Base-by-base conservation (phyloP, 2,329 filamentous ascomycete genomes). In the Neopestalotiopsis sp. region DNA sequence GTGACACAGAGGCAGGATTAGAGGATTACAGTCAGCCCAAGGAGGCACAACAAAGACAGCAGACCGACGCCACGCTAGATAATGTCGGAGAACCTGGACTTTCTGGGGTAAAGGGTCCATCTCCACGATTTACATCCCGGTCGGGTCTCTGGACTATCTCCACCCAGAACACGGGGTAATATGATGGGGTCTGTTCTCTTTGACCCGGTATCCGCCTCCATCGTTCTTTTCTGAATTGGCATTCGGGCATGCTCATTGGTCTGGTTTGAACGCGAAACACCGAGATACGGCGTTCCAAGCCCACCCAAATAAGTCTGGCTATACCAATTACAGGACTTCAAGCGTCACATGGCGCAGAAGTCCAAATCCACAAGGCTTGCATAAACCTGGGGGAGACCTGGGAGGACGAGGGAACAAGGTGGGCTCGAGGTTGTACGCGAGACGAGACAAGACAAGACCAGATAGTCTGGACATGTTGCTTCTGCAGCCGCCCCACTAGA, bases 331-430 rank as follows among this genome's bases (percentile, higher is more conserved):
- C 4, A 53, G 45, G 20, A 59, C 20, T 28, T 59, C 24, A 13
- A 34, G 57, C 30, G 24, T 30, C 57, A 59, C 30, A 59, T 59
- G 24, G 24, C 24, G 57, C 57, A 53, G 17, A 53, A 59, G 30
- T n/a, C 12, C 20, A 30, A 59, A 59, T 30, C 57, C 57, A 59
- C 30, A 59, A 24, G 57, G 57, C 57, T 59, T 59, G 57, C 57
- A 59, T 59, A 34, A 28, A 59, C 24, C 57, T 34, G 24, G 57
- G 57, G 57, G 20, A 59, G 30, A 30, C 30, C 24, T 53, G 7
- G 45, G 45, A 53, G 45, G 45, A 28, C 6, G 24, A 14, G 57
- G 9, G 13, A 24, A 34, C 57, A 59, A 17, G 57, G 30, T 17
- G 57, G 30, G 30, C 20, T 17, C 20, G 20, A 53, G 45, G 45